Evolutionary conservation across 2,329 filamentous ascomycete genomes (phyloP).

Genomic region (Didymella pinodella): DNA sequence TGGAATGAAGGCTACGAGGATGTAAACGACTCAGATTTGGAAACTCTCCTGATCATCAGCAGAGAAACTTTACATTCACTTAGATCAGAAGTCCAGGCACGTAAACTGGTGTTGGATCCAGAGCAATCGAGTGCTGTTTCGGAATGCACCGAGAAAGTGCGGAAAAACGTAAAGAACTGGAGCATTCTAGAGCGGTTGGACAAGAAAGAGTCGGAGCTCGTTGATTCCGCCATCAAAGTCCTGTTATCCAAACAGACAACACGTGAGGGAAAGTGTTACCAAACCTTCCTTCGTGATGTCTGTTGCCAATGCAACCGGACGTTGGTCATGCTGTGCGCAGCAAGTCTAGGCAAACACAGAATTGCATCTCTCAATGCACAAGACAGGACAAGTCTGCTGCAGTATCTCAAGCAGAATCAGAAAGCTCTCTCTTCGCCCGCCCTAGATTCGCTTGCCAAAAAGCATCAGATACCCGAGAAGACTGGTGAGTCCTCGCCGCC

Average conservation of each 20-base stretch:
- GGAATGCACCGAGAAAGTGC: neutral
- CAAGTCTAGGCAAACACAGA: neutral
- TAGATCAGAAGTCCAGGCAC: neutral
- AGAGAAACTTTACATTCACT: neutral
- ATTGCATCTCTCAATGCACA: neutral
- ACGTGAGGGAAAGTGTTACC: neutral
- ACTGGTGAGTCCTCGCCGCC: neutral
- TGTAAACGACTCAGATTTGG: neutral
- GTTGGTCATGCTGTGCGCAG: neutral
- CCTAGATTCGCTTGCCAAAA: neutral
- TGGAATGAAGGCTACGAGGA: neutral
- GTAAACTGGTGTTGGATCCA: neutral
- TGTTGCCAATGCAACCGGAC: neutral
- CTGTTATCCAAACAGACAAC: neutral
- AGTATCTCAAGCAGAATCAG: neutral
- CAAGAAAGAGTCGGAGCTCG: neutral
- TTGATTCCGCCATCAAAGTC: neutral
- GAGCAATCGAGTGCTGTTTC: neutral
- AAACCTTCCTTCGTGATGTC: neutral
- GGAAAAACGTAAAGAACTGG: neutral
- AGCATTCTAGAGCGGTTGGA: neutral
- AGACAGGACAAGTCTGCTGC: neutral
- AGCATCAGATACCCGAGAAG: neutral
- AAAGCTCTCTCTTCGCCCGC: neutral
- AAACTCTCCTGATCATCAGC: neutral